phyloP scores from a whole-genome alignment of 257 asterid genomes.

The Ilex aquifolium region DNA sequence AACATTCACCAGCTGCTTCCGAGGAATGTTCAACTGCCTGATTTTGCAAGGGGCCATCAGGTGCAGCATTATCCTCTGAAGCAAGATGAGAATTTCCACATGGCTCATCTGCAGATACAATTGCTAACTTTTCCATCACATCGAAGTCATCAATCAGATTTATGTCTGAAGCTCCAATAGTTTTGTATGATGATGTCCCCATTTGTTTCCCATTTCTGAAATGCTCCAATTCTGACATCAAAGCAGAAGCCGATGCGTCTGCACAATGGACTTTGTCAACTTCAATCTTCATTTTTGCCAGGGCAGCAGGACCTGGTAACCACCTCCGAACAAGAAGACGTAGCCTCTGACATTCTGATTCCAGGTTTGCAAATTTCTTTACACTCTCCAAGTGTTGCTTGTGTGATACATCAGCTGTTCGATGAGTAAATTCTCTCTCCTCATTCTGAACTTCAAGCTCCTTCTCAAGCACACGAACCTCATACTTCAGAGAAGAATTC shows the following conservation, averaged over 20 bases:
- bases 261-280: conserved; percentile 58
- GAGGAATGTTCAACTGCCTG: conserved; percentile 19
- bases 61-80: conserved; percentile 27
- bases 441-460: conserved; percentile 78
- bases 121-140: conserved; percentile 84
- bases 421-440: conserved; percentile 68
- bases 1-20: conserved; percentile 7
- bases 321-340: conserved; percentile 67
- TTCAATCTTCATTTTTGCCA: conserved; percentile 66
- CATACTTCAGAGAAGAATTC: conserved; percentile 62
- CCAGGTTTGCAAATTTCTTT: conserved; percentile 52
- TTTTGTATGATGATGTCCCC: conserved; percentile 25
- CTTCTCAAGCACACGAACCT: conserved; percentile 68
- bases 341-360: conserved; percentile 70
- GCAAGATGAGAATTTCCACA: conserved; percentile 29
- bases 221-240: conserved; percentile 56
- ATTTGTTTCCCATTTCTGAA: conserved; percentile 38
- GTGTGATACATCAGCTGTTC: conserved; percentile 55
- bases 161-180: conserved; percentile 53
- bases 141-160: conserved; percentile 85
- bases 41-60: conserved; percentile 17
- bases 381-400: conserved; percentile 57
- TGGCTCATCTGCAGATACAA: conserved; percentile 40
- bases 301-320: conserved; percentile 70
- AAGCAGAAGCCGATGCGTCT: conserved; percentile 67